A percentile compares a stretch with the other conserved stretches of the same genome.
Conservation (phyloP, 1,284 basidiomycete species). For the Melampsora larici-populina region DNA sequence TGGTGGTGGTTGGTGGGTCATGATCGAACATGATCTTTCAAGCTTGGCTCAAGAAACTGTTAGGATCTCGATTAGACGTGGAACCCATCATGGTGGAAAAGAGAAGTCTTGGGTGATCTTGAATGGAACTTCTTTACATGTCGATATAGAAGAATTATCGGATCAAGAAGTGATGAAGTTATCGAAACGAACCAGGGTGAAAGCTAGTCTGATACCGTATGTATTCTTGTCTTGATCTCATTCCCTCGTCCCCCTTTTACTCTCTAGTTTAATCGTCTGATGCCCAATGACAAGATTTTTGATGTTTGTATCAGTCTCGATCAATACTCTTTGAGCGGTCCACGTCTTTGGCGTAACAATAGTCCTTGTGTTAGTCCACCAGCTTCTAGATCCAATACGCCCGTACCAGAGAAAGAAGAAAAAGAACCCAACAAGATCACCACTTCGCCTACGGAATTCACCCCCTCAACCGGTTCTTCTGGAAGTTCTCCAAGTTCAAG, state of each 20-base stretch:
- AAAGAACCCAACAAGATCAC: not conserved
- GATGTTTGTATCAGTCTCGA: conserved; percentile 29
- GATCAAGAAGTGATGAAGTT: conserved; percentile 83
- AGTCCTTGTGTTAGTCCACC: conserved; percentile 22
- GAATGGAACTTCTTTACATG: conserved; percentile 78
- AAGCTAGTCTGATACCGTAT: conserved; percentile 79
- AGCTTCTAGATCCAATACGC: conserved; percentile 11
- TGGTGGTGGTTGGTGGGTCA: conserved; percentile 95
- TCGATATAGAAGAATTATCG: conserved; percentile 86
- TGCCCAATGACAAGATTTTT: not conserved
- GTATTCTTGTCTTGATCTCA: conserved; percentile 52
- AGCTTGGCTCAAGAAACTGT: conserved; percentile 73
- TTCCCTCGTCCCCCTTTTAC: not conserved
- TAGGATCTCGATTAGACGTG: conserved; percentile 67
- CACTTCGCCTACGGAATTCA: not conserved
- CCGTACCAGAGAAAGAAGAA: not conserved
- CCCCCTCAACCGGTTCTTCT: conserved; percentile 10
- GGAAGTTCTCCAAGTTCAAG: not conserved
- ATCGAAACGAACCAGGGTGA: conserved; percentile 77
- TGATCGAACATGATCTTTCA: conserved; percentile 78
- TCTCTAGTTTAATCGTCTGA: conserved; percentile 3
- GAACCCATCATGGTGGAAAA: conserved; percentile 59
- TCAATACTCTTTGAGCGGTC: conserved; percentile 41
- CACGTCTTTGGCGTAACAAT: conserved; percentile 26
- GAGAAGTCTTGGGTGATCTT: conserved; percentile 73